phyloP scores from a whole-genome alignment of 2,329 filamentous ascomycete genomes.

The Huntiella omanensis region DNA sequence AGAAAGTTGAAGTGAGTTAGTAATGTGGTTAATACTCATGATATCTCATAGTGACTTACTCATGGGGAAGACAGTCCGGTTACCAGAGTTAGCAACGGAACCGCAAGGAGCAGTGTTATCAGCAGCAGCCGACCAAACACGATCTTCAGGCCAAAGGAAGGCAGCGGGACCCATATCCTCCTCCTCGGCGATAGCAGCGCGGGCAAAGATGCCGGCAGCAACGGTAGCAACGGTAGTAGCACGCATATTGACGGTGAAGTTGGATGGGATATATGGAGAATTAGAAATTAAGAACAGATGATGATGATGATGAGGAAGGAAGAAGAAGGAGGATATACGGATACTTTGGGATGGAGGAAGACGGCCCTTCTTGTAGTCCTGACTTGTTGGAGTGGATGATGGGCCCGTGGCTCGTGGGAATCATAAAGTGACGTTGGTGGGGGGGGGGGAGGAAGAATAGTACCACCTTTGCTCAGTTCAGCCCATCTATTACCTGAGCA shows the following conservation, averaged over 20 bases:
- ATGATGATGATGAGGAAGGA: neutral
- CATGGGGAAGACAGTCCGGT: conserved; percentile 37
- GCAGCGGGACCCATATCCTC: conserved; percentile 33
- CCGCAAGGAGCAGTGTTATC: conserved; percentile 42
- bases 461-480: no score
- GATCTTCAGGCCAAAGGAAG: conserved; percentile 41
- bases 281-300: neutral
- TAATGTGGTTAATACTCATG: neutral
- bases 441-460: no score
- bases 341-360: neutral
- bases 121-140: conserved; percentile 31
- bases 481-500: no score
- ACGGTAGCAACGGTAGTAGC: conserved; percentile 1
- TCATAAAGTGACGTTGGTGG: no score
- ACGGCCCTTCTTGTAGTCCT: neutral
- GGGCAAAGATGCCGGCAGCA: conserved; percentile 10
- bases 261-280: neutral
- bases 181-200: conserved; percentile 7
- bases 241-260: neutral
- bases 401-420: no score
- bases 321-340: neutral
- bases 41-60: conserved; percentile 19
- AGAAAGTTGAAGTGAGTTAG: neutral
- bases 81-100: conserved; percentile 25
- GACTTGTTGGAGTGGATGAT: neutral